Evolutionary conservation across 1,284 basidiomycete genomes (phyloP).

Genomic region (Lignosus rhinocerotis): DNA sequence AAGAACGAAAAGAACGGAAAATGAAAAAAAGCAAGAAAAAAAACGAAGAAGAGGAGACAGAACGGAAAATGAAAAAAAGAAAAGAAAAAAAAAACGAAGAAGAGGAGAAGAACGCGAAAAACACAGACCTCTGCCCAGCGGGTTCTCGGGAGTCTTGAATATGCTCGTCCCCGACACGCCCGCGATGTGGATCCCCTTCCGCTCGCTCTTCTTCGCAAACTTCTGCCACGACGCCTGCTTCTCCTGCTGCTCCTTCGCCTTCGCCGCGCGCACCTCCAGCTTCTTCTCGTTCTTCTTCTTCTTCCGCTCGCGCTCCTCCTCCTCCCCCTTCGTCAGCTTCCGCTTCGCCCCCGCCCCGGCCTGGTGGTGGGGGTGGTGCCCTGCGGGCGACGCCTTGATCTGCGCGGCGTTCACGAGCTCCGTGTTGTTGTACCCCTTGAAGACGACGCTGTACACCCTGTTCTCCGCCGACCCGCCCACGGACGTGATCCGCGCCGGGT

Average conservation of each 20-base stretch:
- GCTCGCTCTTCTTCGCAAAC: slow-evolving; percentile 95
- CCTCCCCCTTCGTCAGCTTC: slow-evolving; percentile 78
- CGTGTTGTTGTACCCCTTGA: slow-evolving; percentile 95
- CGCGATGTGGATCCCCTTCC: slow-evolving; percentile 90
- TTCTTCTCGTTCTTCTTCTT: slow-evolving; percentile 98
- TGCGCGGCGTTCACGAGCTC: slow-evolving; percentile 80
- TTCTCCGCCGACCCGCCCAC: slow-evolving; percentile 86
- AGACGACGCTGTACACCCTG: slow-evolving; percentile 90
- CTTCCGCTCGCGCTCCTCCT: slow-evolving; percentile 88
- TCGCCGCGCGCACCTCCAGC: slow-evolving; percentile 80
- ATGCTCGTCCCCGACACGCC: slow-evolving; percentile 89
- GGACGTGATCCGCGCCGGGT: slow-evolving; percentile 88
- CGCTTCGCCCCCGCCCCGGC: slow-evolving; percentile 49
- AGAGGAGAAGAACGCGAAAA: background rate
- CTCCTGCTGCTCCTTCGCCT: slow-evolving; percentile 85
- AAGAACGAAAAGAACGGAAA: background rate
- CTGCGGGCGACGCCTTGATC: slow-evolving; percentile 64
- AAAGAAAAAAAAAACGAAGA: slow-evolving; percentile 1
- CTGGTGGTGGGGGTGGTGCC: slow-evolving; percentile 44
- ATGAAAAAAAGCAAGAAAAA: background rate
- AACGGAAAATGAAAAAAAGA: background rate
- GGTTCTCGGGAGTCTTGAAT: slow-evolving; percentile 96
- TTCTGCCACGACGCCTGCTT: slow-evolving; percentile 97
- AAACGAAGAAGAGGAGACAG: slow-evolving; percentile 5
- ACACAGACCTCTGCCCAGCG: slow-evolving; percentile 75